Base-by-base conservation (phyloP, 2,329 filamentous ascomycete genomes). In the Beauveria scarabaeidicola region DNA sequence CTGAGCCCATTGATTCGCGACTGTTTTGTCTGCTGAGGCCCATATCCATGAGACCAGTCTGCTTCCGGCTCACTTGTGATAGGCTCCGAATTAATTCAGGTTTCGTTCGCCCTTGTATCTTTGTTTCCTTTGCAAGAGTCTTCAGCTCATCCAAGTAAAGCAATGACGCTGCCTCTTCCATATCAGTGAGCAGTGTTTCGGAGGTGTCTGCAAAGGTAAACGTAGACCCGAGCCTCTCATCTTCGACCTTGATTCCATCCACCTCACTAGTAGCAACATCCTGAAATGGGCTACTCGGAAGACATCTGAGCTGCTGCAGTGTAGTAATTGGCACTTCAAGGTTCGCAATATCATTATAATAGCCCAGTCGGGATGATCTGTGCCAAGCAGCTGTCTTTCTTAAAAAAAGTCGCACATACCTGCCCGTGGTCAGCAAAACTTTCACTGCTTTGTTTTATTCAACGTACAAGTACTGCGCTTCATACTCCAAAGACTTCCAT, bases 351-450 rank as follows among this genome's bases (percentile, higher is more conserved):
- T 97, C 92, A 64, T 85, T 83, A 67, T 93, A 84, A 67, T 97
- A 97, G 2, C 85, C 84, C 27, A 99, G 74, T 23, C 85, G 84
- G 66, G 82, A 84, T 63, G 91, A 82, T 10, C 94, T 86, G 76
- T 97, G 91, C 94, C 94, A 99, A 1, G 86, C 86, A 23, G 89
- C 89, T 1, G 90, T 91, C 72, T 99, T 99, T 51, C 94, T 86
- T 3, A 99, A 78, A 69, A 99, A 99, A 1, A 99, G 77, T 23
- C 94, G 86, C 15, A 97, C 92, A 73, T 97, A 96, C 69, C 90
- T 93, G 62, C 46, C 19, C 17, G 32, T 51, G 51, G 61, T 65
- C 54, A 67, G 63, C 38, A 32, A 52, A 21, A n/a, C 41, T 41
- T 41, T 6, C 23, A 50, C 8, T 2, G 55, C 15, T 27, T 23